A percentile compares a stretch with the other conserved stretches of the same genome.
Conservation (phyloP, 306 rosid species). For the Fragaria iinumae region DNA sequence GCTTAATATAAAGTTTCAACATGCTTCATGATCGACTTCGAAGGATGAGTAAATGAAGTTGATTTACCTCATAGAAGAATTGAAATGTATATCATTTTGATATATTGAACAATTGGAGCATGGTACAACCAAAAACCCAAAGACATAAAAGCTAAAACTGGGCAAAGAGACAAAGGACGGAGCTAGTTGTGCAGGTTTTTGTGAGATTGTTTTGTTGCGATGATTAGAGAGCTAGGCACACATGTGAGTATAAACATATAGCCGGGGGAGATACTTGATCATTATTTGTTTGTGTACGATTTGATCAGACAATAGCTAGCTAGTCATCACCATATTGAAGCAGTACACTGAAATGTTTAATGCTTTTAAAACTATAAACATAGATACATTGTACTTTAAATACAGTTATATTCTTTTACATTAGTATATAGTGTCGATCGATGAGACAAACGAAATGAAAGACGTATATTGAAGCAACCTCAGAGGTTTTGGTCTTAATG, state of each 20-base stretch:
- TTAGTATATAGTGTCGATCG: no score
- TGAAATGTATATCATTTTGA: not conserved
- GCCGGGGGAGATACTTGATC: conserved; percentile 36
- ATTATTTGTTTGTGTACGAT: conserved; percentile 34
- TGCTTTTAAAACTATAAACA: not conserved
- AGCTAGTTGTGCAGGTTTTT: conserved; percentile 28
- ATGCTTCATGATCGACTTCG: not conserved
- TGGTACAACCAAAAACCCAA: not conserved
- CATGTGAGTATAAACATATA: conserved; percentile 50
- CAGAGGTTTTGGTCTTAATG: no score
- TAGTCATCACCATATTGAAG: not conserved
- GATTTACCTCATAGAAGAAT: not conserved
- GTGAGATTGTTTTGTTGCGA: conserved; percentile 47
- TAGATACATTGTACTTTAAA: not conserved
- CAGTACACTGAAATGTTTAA: not conserved
- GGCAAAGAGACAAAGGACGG: conserved; percentile 29
- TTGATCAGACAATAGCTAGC: conserved; percentile 25
- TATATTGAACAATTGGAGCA: not conserved
- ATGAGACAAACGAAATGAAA: no score
- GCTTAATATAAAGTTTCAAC: not conserved
- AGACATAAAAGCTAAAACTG: conserved; percentile 8
- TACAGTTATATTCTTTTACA: no score
- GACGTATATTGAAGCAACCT: no score
- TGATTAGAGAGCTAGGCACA: conserved; percentile 44
- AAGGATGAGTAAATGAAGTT: not conserved